Base-by-base conservation (phyloP, 1,284 basidiomycete genomes). In the Pseudozyma hubeiensis region DNA sequence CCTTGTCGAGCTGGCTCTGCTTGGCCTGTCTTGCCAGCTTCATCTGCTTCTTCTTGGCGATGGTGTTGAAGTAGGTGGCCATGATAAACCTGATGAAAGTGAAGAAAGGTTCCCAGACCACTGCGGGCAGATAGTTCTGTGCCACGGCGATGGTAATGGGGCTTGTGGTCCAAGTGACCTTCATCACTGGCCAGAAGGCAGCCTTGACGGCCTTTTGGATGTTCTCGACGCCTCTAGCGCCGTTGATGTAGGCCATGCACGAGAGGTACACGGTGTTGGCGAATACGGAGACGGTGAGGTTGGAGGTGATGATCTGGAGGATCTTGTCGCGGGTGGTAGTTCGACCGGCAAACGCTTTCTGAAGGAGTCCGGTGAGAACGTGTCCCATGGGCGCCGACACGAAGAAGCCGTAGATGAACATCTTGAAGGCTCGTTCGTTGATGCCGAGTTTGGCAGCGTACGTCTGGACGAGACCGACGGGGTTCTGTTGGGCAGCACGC, bases 311-410 rank as follows among this genome's bases (percentile, higher is more conserved):
- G 70, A 96, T 89, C 54, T 77, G 75, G 17, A 86, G 89, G 67
- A 94, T 81, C 85, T 89, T 91, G 58, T 90, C 90, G 24, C 87
- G 86, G 24, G 89, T 84, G 9, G 90, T 88, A n/a, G 90, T 91
- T 85, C 88, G 90, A 41, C 93, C 93, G 0, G 89, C 89, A 80
- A 95, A 94, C 5, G 88, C 88, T 70, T 88, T 90, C 84, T 93
- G 92, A 54, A 94, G 85, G 33, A 87, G 77, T 53, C 90, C 77
- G 14, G 78, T 80, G 45, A 94, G 89, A 82, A 88, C 85, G 81
- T 94, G 93, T 46, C 90, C 88, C 43, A 94, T 84, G 3, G 93
- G 93, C 6, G 93, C 93, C n/a, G 92, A 92, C 55, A 94, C 87
- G 72, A 91, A 87, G 86, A 91, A 90, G 72, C 93, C 93, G 79